Evolutionary conservation across 139 green algal species (phyloP).

Genomic region (Chlorokybus atmophyticus): DNA sequence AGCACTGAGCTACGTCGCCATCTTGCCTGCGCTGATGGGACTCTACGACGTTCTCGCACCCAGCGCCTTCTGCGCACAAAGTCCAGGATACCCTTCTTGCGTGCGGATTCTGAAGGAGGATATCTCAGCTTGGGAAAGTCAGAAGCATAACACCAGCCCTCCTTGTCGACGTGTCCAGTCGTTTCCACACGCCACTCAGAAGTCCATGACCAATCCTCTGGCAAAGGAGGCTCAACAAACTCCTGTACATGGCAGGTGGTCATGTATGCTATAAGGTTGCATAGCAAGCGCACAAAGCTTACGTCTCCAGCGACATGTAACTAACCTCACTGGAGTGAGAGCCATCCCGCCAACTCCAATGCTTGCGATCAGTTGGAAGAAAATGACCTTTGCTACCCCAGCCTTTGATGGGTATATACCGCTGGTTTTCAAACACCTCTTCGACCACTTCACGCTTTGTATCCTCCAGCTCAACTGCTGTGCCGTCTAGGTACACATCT

Average conservation of each 20-base stretch:
- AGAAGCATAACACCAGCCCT: slow-evolving; percentile 51
- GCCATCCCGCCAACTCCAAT: slow-evolving; percentile 37
- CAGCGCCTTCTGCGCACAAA: slow-evolving; percentile 41
- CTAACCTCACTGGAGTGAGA: slow-evolving; percentile 5
- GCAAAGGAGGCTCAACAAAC: background rate
- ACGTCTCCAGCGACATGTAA: background rate
- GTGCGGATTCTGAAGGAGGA: slow-evolving; percentile 3
- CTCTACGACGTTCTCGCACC: slow-evolving; percentile 33
- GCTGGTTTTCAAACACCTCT: slow-evolving; percentile 74
- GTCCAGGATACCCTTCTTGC: slow-evolving; percentile 25
- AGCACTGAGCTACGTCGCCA: too few relatives aligned
- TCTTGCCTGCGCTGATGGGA: too few relatives aligned
- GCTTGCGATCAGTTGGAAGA: slow-evolving; percentile 38
- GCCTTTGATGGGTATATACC: slow-evolving; percentile 44
- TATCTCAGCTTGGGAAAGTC: slow-evolving; percentile 28
- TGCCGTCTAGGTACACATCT: too few relatives aligned
- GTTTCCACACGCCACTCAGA: slow-evolving; percentile 49
- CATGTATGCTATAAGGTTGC: too few relatives aligned
- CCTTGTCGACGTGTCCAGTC: slow-evolving; percentile 33
- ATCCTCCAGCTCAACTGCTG: too few relatives aligned
- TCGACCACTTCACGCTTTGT: slow-evolving; percentile 51
- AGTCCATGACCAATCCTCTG: slow-evolving; percentile 57
- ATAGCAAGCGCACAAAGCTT: too few relatives aligned
- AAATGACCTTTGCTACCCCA: slow-evolving; percentile 36
- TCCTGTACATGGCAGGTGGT: too few relatives aligned